Evolutionary conservation across 345 rosid species (phyloP), one percentile per base, ranked within the genome.

Genomic region (Gynandropsis gynandra): DNA sequence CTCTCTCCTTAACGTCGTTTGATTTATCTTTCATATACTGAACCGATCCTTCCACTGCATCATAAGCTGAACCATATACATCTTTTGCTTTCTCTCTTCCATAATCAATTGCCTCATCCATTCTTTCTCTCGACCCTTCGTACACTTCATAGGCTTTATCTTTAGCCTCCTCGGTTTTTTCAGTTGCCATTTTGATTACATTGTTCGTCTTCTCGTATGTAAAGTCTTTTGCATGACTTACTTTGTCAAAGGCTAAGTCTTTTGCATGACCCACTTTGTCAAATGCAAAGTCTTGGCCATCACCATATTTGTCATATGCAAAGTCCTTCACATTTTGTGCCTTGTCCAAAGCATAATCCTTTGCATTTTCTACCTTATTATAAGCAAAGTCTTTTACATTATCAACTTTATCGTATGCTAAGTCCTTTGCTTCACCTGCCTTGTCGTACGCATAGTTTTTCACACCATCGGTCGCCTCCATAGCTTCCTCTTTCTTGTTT

Each of bases 21-120:
- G 50, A 48, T 12, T 55, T 41, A 6, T 43, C 75, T 61, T 65
- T 59, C 5, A 65, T 77, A 52, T 48, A 38, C 10, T 47, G 56
- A 36, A 56, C 31, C 1, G 54, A 65, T 16, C 39, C 67, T 10
- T 58, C 45, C 51, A 48, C 41, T 32, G 64, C 74, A 55, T 62
- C 40, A 1, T 29, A 17, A 10, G 37, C 68, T 24, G 13, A 48
- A 32, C 31, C 32, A 11, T 38, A 38, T 4, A 14, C 27, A 43
- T 68, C 27, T 1, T 35, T 20, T 16, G 60, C 47, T 47, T 73
- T 56, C n/a, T 66, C 73, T 51, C 40, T 69, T 7, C 69, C 71
- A 51, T 44, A 35, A 29, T 46, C 41, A 48, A 47, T 33, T n/a
- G 50, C 54, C 12, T 29, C 69, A 9, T 11, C 43, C 45, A 40